A percentile compares a stretch with the other conserved stretches of the same genome.
Evolutionary conservation across 495 filamentous ascomycete genomes (phyloP).

Genomic region (Trichoderma reesei): DNA sequence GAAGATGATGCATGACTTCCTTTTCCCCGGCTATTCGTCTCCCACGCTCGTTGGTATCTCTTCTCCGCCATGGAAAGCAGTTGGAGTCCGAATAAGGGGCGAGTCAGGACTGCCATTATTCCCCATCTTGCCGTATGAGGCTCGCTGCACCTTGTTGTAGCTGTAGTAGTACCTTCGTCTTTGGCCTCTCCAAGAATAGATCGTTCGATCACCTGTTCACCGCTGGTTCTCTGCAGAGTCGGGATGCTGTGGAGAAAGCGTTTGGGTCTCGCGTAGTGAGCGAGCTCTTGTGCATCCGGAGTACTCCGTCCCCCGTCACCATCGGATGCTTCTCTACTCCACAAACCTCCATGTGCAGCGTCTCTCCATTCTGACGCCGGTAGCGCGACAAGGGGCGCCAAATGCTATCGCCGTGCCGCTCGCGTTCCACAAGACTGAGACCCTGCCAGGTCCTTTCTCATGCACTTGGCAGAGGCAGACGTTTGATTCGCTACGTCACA

Average conservation of each 20-base stretch:
- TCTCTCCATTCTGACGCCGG: conserved; percentile 8
- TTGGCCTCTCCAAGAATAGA: background rate
- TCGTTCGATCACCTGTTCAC: conserved; percentile 7
- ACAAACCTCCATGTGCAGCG: conserved; percentile 7
- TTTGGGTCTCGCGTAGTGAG: conserved; percentile 4
- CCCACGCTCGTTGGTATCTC: too few species aligned
- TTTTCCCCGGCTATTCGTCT: too few species aligned
- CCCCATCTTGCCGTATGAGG: background rate
- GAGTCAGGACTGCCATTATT: too few species aligned
- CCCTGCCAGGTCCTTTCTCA: background rate
- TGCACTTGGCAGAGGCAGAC: background rate
- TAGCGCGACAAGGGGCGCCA: conserved; percentile 8
- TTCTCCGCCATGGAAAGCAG: too few species aligned
- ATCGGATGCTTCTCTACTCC: conserved; percentile 6
- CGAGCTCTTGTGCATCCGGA: conserved; percentile 5
- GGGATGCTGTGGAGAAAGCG: conserved; percentile 2
- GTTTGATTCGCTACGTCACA: background rate
- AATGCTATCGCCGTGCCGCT: conserved; percentile 9
- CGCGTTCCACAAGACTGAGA: conserved; percentile 8
- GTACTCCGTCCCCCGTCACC: conserved; percentile 8
- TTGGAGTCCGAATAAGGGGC: too few species aligned
- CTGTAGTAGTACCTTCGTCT: background rate
- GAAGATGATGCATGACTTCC: too few species aligned
- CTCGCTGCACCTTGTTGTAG: background rate
- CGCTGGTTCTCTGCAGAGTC: conserved; percentile 4